These are phyloP conservation scores for Thielaviopsis musarum DNA, from an alignment of 2,329 filamentous ascomycete species.

Conservation along the genomic window DNA sequence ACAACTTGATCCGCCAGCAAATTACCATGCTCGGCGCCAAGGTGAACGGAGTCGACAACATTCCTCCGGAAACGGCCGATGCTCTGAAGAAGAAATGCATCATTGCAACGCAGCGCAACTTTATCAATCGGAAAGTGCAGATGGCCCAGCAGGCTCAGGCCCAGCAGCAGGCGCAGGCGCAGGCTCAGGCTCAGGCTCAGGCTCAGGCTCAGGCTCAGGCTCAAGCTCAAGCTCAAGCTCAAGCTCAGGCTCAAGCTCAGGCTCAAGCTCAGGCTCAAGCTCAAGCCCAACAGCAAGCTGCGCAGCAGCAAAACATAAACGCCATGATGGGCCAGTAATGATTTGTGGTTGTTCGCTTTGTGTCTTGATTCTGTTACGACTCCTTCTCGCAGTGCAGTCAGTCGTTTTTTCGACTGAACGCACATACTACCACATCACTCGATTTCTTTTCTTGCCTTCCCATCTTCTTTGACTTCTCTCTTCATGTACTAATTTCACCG, in stretches of 20 bases:
- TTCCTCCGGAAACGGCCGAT: slow-evolving; percentile 29
- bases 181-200: slow-evolving; percentile 14
- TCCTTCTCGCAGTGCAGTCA: too few relatives aligned
- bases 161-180: slow-evolving; percentile 11
- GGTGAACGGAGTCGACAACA: slow-evolving; percentile 26
- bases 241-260: slow-evolving; percentile 15
- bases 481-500: neutral
- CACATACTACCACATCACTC: too few relatives aligned
- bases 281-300: slow-evolving; percentile 17
- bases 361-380: neutral
- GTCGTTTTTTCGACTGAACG: slow-evolving; percentile 9
- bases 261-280: neutral
- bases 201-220: slow-evolving; percentile 13
- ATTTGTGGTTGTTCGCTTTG: neutral
- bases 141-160: slow-evolving; percentile 19
- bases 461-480: neutral
- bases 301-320: slow-evolving; percentile 29
- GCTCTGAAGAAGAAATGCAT: slow-evolving; percentile 28
- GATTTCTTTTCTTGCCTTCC: neutral
- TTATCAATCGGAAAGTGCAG: slow-evolving; percentile 21
- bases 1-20: slow-evolving; percentile 13
- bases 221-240: neutral
- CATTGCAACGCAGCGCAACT: slow-evolving; percentile 21
- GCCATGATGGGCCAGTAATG: slow-evolving; percentile 36
- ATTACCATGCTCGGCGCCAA: slow-evolving; percentile 21